Percentiles rank a stretch among this genome's conserved stretches.
These are phyloP conservation scores for Pleoardoris graminearum DNA, from an alignment of 2,329 filamentous ascomycete genomes.

Conservation along the genomic window DNA sequence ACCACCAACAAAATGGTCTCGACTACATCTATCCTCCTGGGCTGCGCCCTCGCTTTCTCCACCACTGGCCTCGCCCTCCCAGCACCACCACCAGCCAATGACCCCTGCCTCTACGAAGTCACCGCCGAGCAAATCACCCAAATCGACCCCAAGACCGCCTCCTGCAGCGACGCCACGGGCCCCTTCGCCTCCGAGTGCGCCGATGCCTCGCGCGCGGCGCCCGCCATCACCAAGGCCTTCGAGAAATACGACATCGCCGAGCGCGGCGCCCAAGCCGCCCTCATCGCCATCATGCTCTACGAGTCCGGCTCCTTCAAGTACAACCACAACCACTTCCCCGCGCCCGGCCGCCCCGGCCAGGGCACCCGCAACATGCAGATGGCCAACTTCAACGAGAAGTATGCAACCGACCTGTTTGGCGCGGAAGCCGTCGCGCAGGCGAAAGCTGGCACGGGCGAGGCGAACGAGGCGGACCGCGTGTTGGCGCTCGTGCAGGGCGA, in stretches of 20 bases:
- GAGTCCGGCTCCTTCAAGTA: conserved; percentile 72
- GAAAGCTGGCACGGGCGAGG: conserved; percentile 20
- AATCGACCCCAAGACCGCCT: conserved; percentile 61
- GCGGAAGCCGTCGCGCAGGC: conserved; percentile 33
- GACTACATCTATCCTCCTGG: conserved; percentile 26
- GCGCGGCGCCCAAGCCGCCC: conserved; percentile 66
- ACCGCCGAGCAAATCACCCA: conserved; percentile 46
- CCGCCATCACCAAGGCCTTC: conserved; percentile 61
- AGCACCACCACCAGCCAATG: background rate
- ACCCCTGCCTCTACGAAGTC: conserved; percentile 8
- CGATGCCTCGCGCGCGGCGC: conserved; percentile 61
- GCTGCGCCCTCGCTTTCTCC: conserved; percentile 45
- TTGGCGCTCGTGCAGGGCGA: conserved; percentile 53
- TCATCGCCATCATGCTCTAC: conserved; percentile 71
- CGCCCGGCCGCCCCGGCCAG: conserved; percentile 63
- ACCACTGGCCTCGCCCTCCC: conserved; percentile 26
- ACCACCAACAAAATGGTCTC: conserved; percentile 29
- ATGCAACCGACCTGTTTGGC: conserved; percentile 54
- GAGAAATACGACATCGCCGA: conserved; percentile 58
- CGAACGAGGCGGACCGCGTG: conserved; percentile 48
- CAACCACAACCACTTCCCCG: conserved; percentile 67
- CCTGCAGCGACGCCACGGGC: conserved; percentile 55
- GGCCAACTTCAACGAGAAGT: conserved; percentile 58
- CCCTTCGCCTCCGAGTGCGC: conserved; percentile 61
- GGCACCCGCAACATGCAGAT: conserved; percentile 72